Percentiles rank a stretch among this genome's conserved stretches.
These are phyloP conservation scores for Macrotyloma uniflorum DNA, from an alignment of 306 rosid genomes.

Conservation along the genomic window DNA sequence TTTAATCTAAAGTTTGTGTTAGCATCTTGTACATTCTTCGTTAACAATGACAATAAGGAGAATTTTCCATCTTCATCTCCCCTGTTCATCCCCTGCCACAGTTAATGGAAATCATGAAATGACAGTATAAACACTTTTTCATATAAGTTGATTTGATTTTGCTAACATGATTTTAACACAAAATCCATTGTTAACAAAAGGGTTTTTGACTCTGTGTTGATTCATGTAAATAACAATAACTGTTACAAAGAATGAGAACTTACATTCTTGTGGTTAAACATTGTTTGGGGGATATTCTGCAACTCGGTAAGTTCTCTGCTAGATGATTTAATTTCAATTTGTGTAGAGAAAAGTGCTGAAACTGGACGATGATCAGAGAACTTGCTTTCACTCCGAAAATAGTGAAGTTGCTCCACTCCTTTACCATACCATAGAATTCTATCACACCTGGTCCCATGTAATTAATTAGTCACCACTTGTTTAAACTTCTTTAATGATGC, in stretches of 20 bases:
- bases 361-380: slow-evolving; percentile 98
- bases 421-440: slow-evolving; percentile 93
- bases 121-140: neutral
- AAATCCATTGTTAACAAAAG: neutral
- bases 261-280: slow-evolving; percentile 48
- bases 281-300: slow-evolving; percentile 39
- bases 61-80: slow-evolving; percentile 42
- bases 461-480: neutral
- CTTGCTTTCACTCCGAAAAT: slow-evolving; percentile 86
- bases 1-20: slow-evolving; percentile 29
- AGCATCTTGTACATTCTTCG: slow-evolving; percentile 33
- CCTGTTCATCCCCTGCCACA: slow-evolving; percentile 39
- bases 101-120: slow-evolving; percentile 17
- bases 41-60: slow-evolving; percentile 33
- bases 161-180: neutral
- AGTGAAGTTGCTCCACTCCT: slow-evolving; percentile 82
- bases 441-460: slow-evolving; percentile 72
- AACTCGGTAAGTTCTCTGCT: slow-evolving; percentile 45
- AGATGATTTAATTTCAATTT: slow-evolving; percentile 59
- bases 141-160: neutral
- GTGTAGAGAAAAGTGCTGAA: slow-evolving; percentile 84
- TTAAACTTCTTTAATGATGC: slow-evolving; percentile 10
- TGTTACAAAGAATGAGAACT: slow-evolving; percentile 38
- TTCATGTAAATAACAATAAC: neutral
- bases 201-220: neutral